A percentile compares a stretch with the other conserved stretches of the same genome.
Conservation (phyloP, 768 basidiomycete species). For the Termitomyces sp. region DNA sequence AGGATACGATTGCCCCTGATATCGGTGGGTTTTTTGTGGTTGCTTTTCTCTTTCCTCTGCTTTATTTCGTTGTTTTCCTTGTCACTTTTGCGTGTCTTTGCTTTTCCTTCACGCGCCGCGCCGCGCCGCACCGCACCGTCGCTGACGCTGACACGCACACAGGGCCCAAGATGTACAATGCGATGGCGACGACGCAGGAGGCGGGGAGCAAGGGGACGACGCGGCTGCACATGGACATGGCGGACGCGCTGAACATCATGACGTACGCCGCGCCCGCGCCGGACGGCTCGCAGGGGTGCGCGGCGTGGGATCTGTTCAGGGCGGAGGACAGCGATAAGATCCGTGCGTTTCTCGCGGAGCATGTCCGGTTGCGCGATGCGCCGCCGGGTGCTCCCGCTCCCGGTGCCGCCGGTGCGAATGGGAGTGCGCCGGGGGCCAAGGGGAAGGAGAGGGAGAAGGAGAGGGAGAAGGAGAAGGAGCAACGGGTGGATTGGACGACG, state of each 20-base stretch:
- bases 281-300: slow-evolving; percentile 68
- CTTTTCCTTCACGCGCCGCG: neutral
- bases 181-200: slow-evolving; percentile 64
- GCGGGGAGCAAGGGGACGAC: slow-evolving; percentile 79
- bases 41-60: too few relatives aligned
- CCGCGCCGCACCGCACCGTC: accelerated
- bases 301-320: slow-evolving; percentile 89
- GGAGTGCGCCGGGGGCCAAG: too few relatives aligned
- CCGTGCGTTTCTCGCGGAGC: slow-evolving; percentile 56
- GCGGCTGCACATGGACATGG: slow-evolving; percentile 91
- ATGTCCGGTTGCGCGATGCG: slow-evolving; percentile 16
- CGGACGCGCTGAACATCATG: slow-evolving; percentile 92
- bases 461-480: neutral
- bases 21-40: slow-evolving; percentile 57
- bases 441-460: too few relatives aligned
- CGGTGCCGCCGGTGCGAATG: neutral
- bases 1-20: slow-evolving; percentile 73
- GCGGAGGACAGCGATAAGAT: slow-evolving; percentile 78
- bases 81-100: too few relatives aligned
- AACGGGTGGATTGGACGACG: slow-evolving; percentile 17
- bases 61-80: too few relatives aligned
- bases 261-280: slow-evolving; percentile 53
- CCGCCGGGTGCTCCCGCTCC: too few relatives aligned
- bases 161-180: slow-evolving; percentile 96
- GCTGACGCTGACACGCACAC: slow-evolving; percentile 1